Evolutionary conservation across 805 yeast species (phyloP), one percentile per base, ranked within the genome.

Genomic region (Torulaspora indica): DNA sequence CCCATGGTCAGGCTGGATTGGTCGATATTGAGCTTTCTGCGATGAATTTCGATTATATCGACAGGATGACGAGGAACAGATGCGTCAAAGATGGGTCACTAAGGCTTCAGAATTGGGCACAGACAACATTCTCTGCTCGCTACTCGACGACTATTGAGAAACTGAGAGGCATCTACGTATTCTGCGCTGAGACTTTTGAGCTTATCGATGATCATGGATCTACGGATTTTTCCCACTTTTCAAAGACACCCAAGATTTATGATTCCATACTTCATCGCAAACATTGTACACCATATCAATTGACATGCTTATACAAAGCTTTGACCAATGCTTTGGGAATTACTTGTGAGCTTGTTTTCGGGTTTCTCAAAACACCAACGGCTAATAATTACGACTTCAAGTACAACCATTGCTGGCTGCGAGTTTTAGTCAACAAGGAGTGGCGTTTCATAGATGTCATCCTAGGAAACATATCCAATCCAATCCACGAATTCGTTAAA

Each of bases 351-450:
- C 73, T 88, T 1, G 79, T 93, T 2, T 68, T 80, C 20, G 98
- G 98, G 3, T 85, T 85, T 57, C 74, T 90, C 67, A 87, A 90
- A 59, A 77, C 81, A 20, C 95, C 96, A 7, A 80, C 80, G 49
- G 81, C 78, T 35, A 72, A 73, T 36, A 72, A 58, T 43, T 38
- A 48, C 27, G 63, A 60, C 27, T 75, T 72, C 51, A 66, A 69
- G n/a, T 61, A 81, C 29, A 87, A 89, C 56, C 98, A 93, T 64
- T 79, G 85, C 43, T 93, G 98, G 98, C 74, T 88, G 43, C 79
- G 95, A 1, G 80, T 89, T 1, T 62, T 83, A 28, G 65, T 89
- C 12, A 82, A 86, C 47, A 81, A 81, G 31, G 84, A 85, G 59
- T 89, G 90, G 78, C 71, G 91, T 47, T 73, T 93, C 48, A 64